Base-by-base conservation (phyloP, 2,329 filamentous ascomycete species). In the Colletotrichum chrysophilum region DNA sequence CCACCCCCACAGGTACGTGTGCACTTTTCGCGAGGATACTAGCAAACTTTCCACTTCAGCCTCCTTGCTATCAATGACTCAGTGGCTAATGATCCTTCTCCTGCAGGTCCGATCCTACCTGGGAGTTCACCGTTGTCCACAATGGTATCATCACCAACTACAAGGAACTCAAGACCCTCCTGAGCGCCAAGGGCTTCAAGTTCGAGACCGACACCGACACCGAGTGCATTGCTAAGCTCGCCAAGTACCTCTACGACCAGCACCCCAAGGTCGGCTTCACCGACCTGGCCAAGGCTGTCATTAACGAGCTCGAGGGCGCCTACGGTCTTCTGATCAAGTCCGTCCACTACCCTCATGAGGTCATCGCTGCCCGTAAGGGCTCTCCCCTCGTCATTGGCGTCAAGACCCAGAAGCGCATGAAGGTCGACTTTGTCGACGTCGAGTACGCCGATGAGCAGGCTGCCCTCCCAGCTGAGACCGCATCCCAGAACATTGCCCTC, bases 141-240 rank as follows among this genome's bases (percentile, higher is more conserved):
- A 99, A 99, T 88, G 97, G 97, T 84, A 99, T 99, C 91, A 99
- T 99, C 88, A 99, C 97, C 89, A 99, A 99, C 92, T 99, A 99
- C 93, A 99, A 99, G 91, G 97, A 99, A 89, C 90, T 99, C 82
- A 98, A 96, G 93, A 95, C 94, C 78, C 93, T 99, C 78, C 91
- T 99, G 80, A 92, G 94, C 88, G 91, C 91, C 90, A 99, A 98
- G 92, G 97, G 97, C 84, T 98, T 98, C 93, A 94, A 93, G 84
- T 99, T 99, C 85, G 97, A 99, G 93, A 99, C 97, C 68, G 96
- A 99, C 88, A 99, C 97, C 80, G 97, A 99, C 84, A 99, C 97
- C 69, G 97, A 99, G 89, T 98, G 96, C 87, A 99, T 99, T 87
- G 97, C 97, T 80, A 99, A 98, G 91, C 93, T 99, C 80, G 94